These are phyloP conservation scores for Plasmodium adleri DNA, from an alignment of 169 alveolate genomes.

Conservation along the genomic window DNA sequence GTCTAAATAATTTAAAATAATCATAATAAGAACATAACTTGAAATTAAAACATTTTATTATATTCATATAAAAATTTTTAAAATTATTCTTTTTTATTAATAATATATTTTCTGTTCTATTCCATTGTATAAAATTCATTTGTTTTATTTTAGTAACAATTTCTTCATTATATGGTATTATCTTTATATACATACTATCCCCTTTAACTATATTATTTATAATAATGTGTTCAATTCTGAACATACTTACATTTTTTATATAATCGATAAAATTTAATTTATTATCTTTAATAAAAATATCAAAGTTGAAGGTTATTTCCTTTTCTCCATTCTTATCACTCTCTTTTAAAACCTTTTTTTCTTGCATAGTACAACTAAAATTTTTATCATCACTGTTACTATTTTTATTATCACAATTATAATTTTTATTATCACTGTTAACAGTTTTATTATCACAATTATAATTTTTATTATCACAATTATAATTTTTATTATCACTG, in stretches of 20 bases:
- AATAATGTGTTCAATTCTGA: slow-evolving; percentile 53
- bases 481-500: no score
- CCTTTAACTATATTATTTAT: slow-evolving; percentile 27
- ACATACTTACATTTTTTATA: slow-evolving; percentile 27
- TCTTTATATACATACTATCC: slow-evolving; percentile 36
- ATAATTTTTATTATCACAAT: no score
- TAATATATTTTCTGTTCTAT: slow-evolving; percentile 54
- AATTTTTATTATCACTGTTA: no score
- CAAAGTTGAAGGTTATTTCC: slow-evolving; percentile 4
- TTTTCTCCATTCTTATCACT: neutral
- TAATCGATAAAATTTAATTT: slow-evolving; percentile 28
- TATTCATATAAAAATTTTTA: slow-evolving; percentile 37
- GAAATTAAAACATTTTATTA: slow-evolving; percentile 31
- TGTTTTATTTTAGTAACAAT: slow-evolving; percentile 39
- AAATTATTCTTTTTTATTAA: slow-evolving; percentile 24
- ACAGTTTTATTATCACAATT: no score
- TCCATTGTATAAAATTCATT: slow-evolving; percentile 50
- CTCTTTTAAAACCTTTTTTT: neutral
- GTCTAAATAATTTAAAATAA: slow-evolving; percentile 29
- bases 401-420: no score
- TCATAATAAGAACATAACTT: slow-evolving; percentile 65
- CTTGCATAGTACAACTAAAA: neutral
- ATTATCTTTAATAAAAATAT: slow-evolving; percentile 18
- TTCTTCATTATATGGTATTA: slow-evolving; percentile 56
- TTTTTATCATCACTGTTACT: no score